Evolutionary conservation across 2,329 filamentous ascomycete genomes (phyloP), one percentile per base, ranked within the genome.

Genomic region (Xylariales sp.): DNA sequence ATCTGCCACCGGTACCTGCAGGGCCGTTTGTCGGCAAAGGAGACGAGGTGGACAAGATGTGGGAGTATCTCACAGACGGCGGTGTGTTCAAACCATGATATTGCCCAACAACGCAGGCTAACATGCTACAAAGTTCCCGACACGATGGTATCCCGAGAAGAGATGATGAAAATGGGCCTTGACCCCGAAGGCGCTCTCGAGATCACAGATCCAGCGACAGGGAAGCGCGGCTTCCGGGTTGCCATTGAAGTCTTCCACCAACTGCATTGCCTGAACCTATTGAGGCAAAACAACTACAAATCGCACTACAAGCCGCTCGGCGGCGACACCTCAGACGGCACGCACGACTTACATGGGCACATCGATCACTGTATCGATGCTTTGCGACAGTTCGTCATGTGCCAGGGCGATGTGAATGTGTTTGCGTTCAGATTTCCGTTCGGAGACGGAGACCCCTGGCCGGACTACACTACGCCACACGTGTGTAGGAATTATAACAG

Each of bases 211-310:
- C 71, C 76, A 4, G 64, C 63, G 32, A 78, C 77, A 1, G 78
- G 76, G 14, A 66, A 74, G 43, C 68, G 70, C 27, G 78, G 77
- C 1, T 82, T 80, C 50, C 66, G 77, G n/a, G 76, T 78, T 0
- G 78, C 71, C 1, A 59, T 79, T 3, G 74, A 79, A 51, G 74
- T 77, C 0, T 78, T 79, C 57, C 75, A 79, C 55, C 73, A 73
- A 50, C 62, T 76, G 24, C 71, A 73, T 51, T 74, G 71, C 54
- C 58, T 74, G 27, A 74, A 74, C 51, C 51, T 73, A 25, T 55
- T 66, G 51, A 56, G 71, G 10, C 68, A 74, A 50, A 65, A 70
- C 7, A 68, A 69, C 3, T 71, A 73, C 51, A 69, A 64, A 43
- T 69, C 56, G 20, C 71, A 76, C 47, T 77, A 76, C 51, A 49